These are phyloP conservation scores for Coemansia sp. DNA, from an alignment of 192 early-diverging fungal genomes.

Conservation along the genomic window DNA sequence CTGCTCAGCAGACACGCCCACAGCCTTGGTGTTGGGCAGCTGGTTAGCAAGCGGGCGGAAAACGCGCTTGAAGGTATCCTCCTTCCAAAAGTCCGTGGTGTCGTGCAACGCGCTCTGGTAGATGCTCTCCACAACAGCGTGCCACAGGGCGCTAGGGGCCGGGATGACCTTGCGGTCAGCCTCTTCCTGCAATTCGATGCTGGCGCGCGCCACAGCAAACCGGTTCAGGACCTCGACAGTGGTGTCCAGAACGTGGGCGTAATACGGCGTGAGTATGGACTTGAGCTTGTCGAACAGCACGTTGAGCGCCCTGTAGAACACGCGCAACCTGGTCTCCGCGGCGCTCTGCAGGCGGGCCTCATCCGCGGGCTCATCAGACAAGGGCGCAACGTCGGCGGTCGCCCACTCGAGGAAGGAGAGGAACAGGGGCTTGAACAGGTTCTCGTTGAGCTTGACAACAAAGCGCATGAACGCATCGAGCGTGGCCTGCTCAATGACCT, in stretches of 20 bases:
- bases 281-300: constrained; percentile 46
- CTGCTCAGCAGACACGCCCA: neutral
- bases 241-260: constrained; percentile 70
- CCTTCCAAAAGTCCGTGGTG: constrained; percentile 67
- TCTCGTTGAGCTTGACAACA: constrained; percentile 92
- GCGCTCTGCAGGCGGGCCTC: constrained; percentile 33
- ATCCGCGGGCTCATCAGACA: constrained; percentile 26
- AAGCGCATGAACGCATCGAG: constrained; percentile 79
- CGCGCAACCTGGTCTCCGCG: constrained; percentile 32
- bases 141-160: constrained; percentile 69
- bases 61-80: constrained; percentile 77
- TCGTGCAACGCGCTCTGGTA: constrained; percentile 70
- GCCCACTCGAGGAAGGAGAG: constrained; percentile 70
- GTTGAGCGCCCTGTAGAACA: constrained; percentile 48
- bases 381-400: constrained; percentile 21
- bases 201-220: constrained; percentile 41
- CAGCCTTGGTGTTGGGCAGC: constrained; percentile 61
- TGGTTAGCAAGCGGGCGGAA: constrained; percentile 74
- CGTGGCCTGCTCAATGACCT: constrained; percentile 66
- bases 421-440: constrained; percentile 92
- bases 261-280: constrained; percentile 81
- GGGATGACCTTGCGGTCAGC: constrained; percentile 35
- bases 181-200: constrained; percentile 51
- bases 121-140: constrained; percentile 68
- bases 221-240: constrained; percentile 60